A percentile compares a stretch with the other conserved stretches of the same genome.
Evolutionary conservation across 345 rosid species (phyloP).

Genomic region (Salix udensis): DNA sequence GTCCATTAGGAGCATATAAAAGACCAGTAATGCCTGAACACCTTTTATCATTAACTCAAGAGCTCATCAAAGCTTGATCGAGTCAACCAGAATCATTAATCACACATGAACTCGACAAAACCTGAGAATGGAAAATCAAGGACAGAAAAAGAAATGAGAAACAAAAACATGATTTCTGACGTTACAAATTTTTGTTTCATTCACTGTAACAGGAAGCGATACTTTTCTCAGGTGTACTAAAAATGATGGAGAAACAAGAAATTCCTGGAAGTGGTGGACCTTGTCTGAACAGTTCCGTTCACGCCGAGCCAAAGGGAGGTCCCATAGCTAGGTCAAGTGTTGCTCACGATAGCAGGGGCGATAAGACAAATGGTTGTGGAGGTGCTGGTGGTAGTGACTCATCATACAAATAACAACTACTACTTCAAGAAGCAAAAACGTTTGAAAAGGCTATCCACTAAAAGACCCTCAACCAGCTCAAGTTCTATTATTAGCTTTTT

Average conservation of each 20-base stretch:
- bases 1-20: slow-evolving; percentile 38
- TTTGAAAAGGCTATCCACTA: slow-evolving; percentile 38
- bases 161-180: not conserved
- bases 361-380: slow-evolving; percentile 62
- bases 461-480: not conserved
- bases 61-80: slow-evolving; percentile 20
- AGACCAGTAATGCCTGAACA: slow-evolving; percentile 25
- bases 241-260: slow-evolving; percentile 6
- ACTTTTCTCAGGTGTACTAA: slow-evolving; percentile 17
- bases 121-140: not conserved
- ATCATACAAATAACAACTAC: slow-evolving; percentile 23
- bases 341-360: slow-evolving; percentile 35
- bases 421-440: slow-evolving; percentile 28
- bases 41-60: slow-evolving; percentile 19
- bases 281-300: slow-evolving; percentile 14
- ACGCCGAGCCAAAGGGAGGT: slow-evolving; percentile 1
- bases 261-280: slow-evolving; percentile 19
- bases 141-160: not conserved
- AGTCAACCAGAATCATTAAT: slow-evolving; percentile 15
- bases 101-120: not conserved
- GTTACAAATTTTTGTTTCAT: not conserved
- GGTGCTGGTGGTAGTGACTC: slow-evolving; percentile 56
- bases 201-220: slow-evolving; percentile 3
- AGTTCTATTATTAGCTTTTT: slow-evolving; percentile 23
- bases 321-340: slow-evolving; percentile 28